Percentiles rank a stretch among this genome's conserved stretches.
Evolutionary conservation across 148 eudicot genomes (phyloP).

Genomic region (Fagopyrum tataricum): DNA sequence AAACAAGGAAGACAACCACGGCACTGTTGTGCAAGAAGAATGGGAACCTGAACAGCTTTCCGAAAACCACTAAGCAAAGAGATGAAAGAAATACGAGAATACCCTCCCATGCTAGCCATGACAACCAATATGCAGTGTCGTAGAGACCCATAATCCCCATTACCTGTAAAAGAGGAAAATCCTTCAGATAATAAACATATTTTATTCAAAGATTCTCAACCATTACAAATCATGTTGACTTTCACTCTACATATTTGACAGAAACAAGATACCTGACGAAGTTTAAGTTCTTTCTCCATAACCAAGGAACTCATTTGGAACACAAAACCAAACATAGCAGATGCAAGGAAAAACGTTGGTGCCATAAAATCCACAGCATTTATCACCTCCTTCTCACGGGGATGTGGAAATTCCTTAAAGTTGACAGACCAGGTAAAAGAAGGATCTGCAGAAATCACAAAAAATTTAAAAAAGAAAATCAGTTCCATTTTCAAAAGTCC

Average conservation of each 20-base stretch:
- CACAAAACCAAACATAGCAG: slow-evolving; percentile 75
- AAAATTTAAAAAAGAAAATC: not conserved
- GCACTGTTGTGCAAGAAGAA: slow-evolving; percentile 73
- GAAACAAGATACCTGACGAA: slow-evolving; percentile 62
- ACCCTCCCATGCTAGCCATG: slow-evolving; percentile 81
- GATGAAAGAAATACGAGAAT: slow-evolving; percentile 47
- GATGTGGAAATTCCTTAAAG: slow-evolving; percentile 77
- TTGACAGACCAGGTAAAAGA: slow-evolving; percentile 72
- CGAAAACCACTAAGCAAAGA: slow-evolving; percentile 55
- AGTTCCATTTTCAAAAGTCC: not conserved
- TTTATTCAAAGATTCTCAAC: slow-evolving; percentile 6
- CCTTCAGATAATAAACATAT: too few relatives aligned
- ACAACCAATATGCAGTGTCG: slow-evolving; percentile 93
- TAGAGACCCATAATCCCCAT: slow-evolving; percentile 93
- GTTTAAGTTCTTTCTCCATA: slow-evolving; percentile 76
- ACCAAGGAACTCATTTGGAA: slow-evolving; percentile 69
- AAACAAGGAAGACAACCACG: slow-evolving; percentile 55
- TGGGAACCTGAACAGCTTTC: slow-evolving; percentile 73
- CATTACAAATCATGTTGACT: not conserved
- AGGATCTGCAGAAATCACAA: slow-evolving; percentile 32
- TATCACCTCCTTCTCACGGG: slow-evolving; percentile 18
- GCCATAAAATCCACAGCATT: slow-evolving; percentile 41
- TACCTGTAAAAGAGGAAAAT: slow-evolving; percentile 36
- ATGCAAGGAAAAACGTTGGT: slow-evolving; percentile 67
- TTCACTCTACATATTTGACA: not conserved